Base-by-base conservation (phyloP, 2,329 filamentous ascomycete species). In the Teratosphaeria zuluensis region DNA sequence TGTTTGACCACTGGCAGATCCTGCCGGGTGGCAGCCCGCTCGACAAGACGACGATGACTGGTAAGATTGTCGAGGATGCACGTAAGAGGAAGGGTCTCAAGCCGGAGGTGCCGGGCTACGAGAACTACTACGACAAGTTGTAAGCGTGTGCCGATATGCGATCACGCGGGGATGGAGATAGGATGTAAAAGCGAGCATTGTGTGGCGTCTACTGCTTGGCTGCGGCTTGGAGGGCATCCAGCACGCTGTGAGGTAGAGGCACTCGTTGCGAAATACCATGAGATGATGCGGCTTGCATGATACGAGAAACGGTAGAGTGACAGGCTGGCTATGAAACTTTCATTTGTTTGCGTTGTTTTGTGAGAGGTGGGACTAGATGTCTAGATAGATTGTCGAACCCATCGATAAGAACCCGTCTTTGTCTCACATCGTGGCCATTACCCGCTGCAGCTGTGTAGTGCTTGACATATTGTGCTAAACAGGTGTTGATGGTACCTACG, bases 41-140 rank as follows among this genome's bases (percentile, higher is more conserved):
- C 73, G 92, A 99, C 80, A 68, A 78, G 75, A 87, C 85, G 73
- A 85, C 84, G 74, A 90, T 92, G 84, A 84, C 88, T 72, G 94
- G 92, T 76, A 78, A 84, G 75, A 82, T 96, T 71, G 90, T 97
- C 71, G 80, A 82, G 75, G 84, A 87, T 61, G 95, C 95, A 88
- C 91, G 94, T 76, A 96, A 96, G 87, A 90, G 92, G 81, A 99
- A 99, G 90, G 94, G 92, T 90, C 83, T 99, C 84, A 99, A 99
- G 90, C 81, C 88, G 74, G 85, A 90, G 73, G 89, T 96, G 76
- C 92, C 94, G 72, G 89, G 88, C 76, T 87, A 91, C 81, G 90
- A 90, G 76, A 95, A 96, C 85, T 72, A 71, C 68, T 72, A 72
- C 68, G 69, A 72, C 68, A 72, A 72, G 66, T 65, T 72, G 62